Evolutionary conservation across 805 yeast species (phyloP).

Genomic region (Wickerhamiella parazyma): DNA sequence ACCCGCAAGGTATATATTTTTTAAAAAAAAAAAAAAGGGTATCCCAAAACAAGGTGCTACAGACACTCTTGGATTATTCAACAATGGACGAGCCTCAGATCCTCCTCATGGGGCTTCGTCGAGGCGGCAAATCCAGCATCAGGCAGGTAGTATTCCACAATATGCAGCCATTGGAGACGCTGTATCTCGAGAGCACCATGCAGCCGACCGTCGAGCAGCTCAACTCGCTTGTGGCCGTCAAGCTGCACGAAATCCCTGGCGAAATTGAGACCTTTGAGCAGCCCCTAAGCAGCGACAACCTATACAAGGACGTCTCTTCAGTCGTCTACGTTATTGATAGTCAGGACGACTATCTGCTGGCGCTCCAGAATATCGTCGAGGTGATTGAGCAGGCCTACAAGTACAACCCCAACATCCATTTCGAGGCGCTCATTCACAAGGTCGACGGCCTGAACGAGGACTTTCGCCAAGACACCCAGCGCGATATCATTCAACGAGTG

Average conservation of each 20-base stretch:
- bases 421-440: constrained; percentile 89
- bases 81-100: constrained; percentile 22
- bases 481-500: constrained; percentile 92
- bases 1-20: too few relatives aligned
- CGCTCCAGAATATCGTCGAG: constrained; percentile 75
- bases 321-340: constrained; percentile 88
- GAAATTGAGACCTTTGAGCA: constrained; percentile 84
- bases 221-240: constrained; percentile 68
- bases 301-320: constrained; percentile 76
- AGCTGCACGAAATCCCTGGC: constrained; percentile 91
- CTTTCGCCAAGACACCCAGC: constrained; percentile 82
- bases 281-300: constrained; percentile 51
- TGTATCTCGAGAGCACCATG: constrained; percentile 79
- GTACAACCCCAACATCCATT: constrained; percentile 70
- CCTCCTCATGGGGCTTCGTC: constrained; percentile 72
- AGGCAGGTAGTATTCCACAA: constrained; percentile 92
- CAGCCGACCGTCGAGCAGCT: constrained; percentile 79
- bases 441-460: constrained; percentile 93
- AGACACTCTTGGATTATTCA: too few relatives aligned
- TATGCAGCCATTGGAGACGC: constrained; percentile 89
- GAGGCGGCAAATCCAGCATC: constrained; percentile 79
- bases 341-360: constrained; percentile 89
- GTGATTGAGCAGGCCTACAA: constrained; percentile 78
- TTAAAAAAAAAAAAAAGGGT: too few relatives aligned
- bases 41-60: too few relatives aligned